Percentiles rank a stretch among this genome's conserved stretches.
Evolutionary conservation across 1,284 basidiomycete genomes (phyloP).

Genomic region (Agroathelia rolfsii): DNA sequence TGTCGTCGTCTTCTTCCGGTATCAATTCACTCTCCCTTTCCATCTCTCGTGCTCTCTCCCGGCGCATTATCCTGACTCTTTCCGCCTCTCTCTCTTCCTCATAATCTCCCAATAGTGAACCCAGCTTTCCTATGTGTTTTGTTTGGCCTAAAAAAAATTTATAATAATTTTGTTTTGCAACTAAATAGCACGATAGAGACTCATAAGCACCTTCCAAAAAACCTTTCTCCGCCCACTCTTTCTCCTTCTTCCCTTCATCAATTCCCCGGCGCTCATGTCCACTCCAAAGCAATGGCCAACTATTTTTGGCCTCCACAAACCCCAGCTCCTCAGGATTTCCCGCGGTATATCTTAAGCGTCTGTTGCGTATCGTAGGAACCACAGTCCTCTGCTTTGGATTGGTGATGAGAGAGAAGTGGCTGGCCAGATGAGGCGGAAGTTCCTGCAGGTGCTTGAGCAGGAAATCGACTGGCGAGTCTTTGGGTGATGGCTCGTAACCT

Average conservation of each 20-base stretch:
- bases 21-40: too few relatives aligned
- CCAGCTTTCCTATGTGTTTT: conserved; percentile 62
- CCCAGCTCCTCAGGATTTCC: conserved; percentile 43
- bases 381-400: conserved; percentile 57
- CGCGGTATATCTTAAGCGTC: conserved; percentile 50
- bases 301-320: conserved; percentile 37
- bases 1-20: conserved; percentile 37
- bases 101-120: conserved; percentile 51
- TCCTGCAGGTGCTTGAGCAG: conserved; percentile 45
- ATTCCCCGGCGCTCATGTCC: conserved; percentile 37
- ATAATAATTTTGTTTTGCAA: too few relatives aligned
- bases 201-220: conserved; percentile 56
- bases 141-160: too few relatives aligned
- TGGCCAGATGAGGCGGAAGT: conserved; percentile 57
- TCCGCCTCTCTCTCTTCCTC: conserved; percentile 68
- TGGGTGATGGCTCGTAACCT: conserved; percentile 54
- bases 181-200: too few relatives aligned
- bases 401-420: conserved; percentile 48
- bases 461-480: conserved; percentile 48
- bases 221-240: conserved; percentile 48
- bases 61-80: conserved; percentile 43
- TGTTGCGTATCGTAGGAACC: conserved; percentile 56
- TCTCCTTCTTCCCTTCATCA: conserved; percentile 55
- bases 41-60: conserved; percentile 54
- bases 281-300: conserved; percentile 60